phyloP scores from a whole-genome alignment of 2,329 filamentous ascomycete genomes.

The Ceratocystis smalleyi region DNA sequence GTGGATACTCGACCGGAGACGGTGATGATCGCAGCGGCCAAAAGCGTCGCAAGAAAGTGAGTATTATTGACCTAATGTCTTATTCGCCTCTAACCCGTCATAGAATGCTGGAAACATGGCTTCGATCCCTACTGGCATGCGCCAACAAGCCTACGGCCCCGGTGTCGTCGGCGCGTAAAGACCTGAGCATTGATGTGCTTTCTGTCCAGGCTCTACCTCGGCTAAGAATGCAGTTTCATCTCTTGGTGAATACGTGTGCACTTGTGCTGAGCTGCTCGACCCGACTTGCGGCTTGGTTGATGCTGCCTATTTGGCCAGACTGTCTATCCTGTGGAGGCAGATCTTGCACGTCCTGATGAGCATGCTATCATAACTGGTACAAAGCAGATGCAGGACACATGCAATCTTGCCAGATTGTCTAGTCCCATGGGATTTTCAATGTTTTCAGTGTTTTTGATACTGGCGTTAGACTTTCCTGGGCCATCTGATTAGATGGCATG shows the following conservation, averaged over 20 bases:
- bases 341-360: not conserved
- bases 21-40: constrained; percentile 43
- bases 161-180: constrained; percentile 41
- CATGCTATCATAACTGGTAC: not conserved
- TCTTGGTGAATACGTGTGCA: constrained; percentile 9
- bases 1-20: constrained; percentile 57
- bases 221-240: constrained; percentile 17
- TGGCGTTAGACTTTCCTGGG: not conserved
- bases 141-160: constrained; percentile 40
- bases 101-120: constrained; percentile 34
- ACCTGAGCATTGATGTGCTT: not conserved
- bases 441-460: constrained; percentile 14
- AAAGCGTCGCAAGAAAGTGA: constrained; percentile 52
- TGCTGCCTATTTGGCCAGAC: constrained; percentile 12
- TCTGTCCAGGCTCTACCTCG: not conserved
- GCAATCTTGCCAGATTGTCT: not conserved
- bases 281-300: constrained; percentile 14
- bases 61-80: constrained; percentile 20
- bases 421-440: not conserved
- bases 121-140: constrained; percentile 30
- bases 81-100: constrained; percentile 28
- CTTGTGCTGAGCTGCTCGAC: not conserved
- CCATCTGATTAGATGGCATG: constrained; percentile 5
- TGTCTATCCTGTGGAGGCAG: not conserved
- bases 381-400: not conserved